These are phyloP conservation scores for Malus hybrid DNA, from an alignment of 331 rosid species.

Conservation along the genomic window DNA sequence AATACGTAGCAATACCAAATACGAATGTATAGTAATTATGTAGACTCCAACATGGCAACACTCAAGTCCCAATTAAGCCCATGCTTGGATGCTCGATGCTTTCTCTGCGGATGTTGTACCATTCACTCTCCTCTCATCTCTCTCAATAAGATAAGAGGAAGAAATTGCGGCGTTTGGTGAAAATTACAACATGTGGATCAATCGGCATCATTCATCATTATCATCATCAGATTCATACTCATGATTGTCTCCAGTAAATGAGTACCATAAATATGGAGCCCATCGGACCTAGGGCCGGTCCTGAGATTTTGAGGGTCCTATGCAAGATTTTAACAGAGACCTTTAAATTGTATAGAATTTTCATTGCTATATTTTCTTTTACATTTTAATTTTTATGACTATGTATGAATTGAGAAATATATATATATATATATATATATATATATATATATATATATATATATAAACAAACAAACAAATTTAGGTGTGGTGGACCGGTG, in stretches of 20 bases:
- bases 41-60: background rate
- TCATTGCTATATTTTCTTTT: too few species aligned
- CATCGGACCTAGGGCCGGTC: background rate
- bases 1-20: background rate
- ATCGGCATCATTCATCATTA: background rate
- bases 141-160: background rate
- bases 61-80: background rate
- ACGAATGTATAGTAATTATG: background rate
- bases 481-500: too few species aligned
- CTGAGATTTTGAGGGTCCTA: too few species aligned
- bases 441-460: too few species aligned
- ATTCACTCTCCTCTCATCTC: background rate
- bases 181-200: background rate
- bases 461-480: too few species aligned
- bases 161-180: slow-evolving; percentile 8
- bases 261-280: background rate
- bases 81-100: background rate
- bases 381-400: too few species aligned
- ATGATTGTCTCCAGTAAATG: background rate
- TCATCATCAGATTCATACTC: background rate
- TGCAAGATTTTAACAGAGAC: too few species aligned
- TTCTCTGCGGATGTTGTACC: too few species aligned
- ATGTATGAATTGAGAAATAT: too few species aligned
- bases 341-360: too few species aligned
- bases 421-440: too few species aligned